phyloP scores from a whole-genome alignment of 108 stramenopile species.

The Bacterosira constricta region DNA sequence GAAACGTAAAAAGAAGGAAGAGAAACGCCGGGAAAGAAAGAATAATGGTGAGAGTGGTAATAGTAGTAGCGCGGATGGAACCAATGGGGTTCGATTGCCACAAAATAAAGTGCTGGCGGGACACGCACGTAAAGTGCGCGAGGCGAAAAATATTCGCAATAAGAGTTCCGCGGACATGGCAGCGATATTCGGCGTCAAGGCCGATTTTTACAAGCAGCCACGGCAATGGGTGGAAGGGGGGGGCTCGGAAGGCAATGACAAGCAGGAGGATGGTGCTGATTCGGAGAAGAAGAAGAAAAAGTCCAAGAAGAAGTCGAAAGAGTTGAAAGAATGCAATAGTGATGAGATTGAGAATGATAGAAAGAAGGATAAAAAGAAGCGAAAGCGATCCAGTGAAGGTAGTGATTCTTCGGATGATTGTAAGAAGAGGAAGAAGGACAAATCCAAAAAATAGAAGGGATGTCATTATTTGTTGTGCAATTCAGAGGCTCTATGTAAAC shows the following conservation, averaged over 20 bases:
- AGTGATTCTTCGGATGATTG: not conserved
- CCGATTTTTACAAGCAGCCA: constrained; percentile 42
- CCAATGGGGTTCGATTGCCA: constrained; percentile 44
- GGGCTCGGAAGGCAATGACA: not conserved
- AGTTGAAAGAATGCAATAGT: not conserved
- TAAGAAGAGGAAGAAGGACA: constrained; percentile 16
- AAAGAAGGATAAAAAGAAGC: constrained; percentile 6
- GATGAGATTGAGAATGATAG: not conserved
- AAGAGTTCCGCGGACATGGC: constrained; percentile 77
- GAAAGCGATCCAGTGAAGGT: not conserved
- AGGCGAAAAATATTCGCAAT: constrained; percentile 75
- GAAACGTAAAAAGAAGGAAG: constrained; percentile 48
- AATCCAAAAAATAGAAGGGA: constrained; percentile 7
- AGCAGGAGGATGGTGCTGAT: constrained; percentile 4
- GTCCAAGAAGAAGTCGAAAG: constrained; percentile 18
- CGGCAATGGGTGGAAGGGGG: not conserved
- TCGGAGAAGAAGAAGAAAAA: not conserved
- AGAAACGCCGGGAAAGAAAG: constrained; percentile 27
- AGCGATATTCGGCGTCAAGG: constrained; percentile 81
- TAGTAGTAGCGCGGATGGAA: not conserved
- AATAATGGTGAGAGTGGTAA: not conserved
- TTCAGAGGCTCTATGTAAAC: too few species aligned
- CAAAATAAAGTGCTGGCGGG: constrained; percentile 82
- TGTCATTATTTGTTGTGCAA: too few species aligned
- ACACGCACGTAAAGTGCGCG: constrained; percentile 79